Percentiles rank a stretch among this genome's conserved stretches.
Conservation (phyloP, 257 asterid genomes). For the Lantana camara region DNA sequence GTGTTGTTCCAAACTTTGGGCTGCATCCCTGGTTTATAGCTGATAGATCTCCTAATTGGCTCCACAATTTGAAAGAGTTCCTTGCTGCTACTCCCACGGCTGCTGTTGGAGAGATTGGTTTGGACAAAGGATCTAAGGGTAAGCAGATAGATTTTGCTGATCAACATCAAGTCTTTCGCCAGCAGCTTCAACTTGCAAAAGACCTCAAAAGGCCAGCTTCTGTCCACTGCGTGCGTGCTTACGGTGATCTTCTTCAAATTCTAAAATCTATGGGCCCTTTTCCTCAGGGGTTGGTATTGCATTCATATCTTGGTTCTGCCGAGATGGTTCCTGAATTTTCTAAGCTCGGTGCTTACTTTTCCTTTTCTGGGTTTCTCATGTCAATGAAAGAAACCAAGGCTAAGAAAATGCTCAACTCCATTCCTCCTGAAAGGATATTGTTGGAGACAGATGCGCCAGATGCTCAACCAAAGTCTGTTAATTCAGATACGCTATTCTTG, state of each 20-base stretch:
- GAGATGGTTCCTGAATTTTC: slow-evolving; percentile 91
- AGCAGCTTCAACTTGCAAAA: slow-evolving; percentile 85
- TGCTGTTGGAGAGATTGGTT: slow-evolving; percentile 95
- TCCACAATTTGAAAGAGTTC: slow-evolving; percentile 55
- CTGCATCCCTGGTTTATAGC: slow-evolving; percentile 84
- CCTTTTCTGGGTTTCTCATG: slow-evolving; percentile 94
- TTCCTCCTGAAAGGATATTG: slow-evolving; percentile 83
- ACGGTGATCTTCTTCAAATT: slow-evolving; percentile 83
- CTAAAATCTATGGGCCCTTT: slow-evolving; percentile 77
- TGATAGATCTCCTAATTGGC: slow-evolving; percentile 78
- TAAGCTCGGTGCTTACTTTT: slow-evolving; percentile 86
- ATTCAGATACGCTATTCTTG: slow-evolving; percentile 40
- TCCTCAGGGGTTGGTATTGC: slow-evolving; percentile 78
- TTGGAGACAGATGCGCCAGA: slow-evolving; percentile 98
- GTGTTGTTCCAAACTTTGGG: slow-evolving; percentile 79
- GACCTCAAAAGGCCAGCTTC: slow-evolving; percentile 85
- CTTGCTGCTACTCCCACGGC: slow-evolving; percentile 72
- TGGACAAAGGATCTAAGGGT: slow-evolving; percentile 84
- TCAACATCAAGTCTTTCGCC: slow-evolving; percentile 72
- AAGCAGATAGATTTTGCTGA: slow-evolving; percentile 66
- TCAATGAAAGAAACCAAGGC: slow-evolving; percentile 87
- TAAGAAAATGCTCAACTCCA: slow-evolving; percentile 72
- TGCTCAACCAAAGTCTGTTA: slow-evolving; percentile 54
- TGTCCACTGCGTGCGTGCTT: slow-evolving; percentile 91
- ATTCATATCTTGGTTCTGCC: slow-evolving; percentile 92